A percentile compares a stretch with the other conserved stretches of the same genome.
Evolutionary conservation across 257 asterid species (phyloP).

Genomic region (Misopates orontium): DNA sequence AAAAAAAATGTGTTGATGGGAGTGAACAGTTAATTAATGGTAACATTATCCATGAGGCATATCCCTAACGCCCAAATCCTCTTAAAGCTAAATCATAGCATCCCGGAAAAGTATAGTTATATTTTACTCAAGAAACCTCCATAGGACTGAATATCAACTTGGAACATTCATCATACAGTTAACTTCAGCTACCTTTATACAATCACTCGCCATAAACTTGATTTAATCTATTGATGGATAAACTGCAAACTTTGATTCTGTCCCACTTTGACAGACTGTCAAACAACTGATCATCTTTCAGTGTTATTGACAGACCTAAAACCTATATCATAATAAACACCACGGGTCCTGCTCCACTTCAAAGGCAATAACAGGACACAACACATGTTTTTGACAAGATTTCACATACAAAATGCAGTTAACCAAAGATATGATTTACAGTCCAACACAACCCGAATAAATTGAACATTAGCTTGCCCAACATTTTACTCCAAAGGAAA

Average conservation of each 20-base stretch:
- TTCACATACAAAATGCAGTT: no score
- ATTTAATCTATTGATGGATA: background rate
- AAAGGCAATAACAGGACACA: background rate
- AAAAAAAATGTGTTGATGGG: background rate
- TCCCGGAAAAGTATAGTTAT: no score
- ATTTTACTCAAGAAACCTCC: no score
- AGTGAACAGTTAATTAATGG: background rate
- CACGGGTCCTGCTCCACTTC: background rate
- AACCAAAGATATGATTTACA: conserved; percentile 4
- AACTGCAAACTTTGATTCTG: background rate
- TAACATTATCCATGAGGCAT: background rate
- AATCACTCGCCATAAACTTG: conserved; percentile 6
- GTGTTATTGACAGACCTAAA: background rate
- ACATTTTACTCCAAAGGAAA: no score
- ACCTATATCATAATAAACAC: background rate
- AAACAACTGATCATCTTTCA: background rate
- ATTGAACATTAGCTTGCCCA: background rate
- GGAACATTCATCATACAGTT: background rate
- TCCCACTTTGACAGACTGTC: background rate
- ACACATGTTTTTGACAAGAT: conserved; percentile 14
- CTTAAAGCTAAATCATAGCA: background rate
- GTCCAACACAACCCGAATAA: conserved; percentile 1
- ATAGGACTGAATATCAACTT: no score
- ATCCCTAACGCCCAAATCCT: background rate
- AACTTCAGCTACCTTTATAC: background rate